These are phyloP conservation scores for Cyberlindnera euphorbiiphila DNA, from an alignment of 805 yeast species.

Conservation along the genomic window DNA sequence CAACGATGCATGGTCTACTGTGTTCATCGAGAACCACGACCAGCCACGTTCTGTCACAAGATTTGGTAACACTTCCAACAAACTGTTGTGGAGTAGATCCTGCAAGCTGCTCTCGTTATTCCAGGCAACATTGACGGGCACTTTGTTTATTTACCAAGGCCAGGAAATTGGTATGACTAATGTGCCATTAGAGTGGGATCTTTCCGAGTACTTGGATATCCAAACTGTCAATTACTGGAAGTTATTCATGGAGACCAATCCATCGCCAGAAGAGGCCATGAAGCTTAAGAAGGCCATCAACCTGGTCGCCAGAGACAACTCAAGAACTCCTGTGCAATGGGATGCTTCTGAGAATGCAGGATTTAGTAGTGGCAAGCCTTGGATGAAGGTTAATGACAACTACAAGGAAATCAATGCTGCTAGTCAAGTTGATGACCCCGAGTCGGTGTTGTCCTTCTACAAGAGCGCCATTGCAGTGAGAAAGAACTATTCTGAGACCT, in stretches of 20 bases:
- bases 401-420: conserved; percentile 46
- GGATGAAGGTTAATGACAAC: conserved; percentile 50
- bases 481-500: conserved; percentile 40
- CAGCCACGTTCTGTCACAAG: conserved; percentile 51
- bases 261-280: conserved; percentile 23
- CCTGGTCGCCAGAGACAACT: conserved; percentile 46
- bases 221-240: conserved; percentile 41
- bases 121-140: conserved; percentile 46
- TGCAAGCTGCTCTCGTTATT: conserved; percentile 47
- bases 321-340: conserved; percentile 59
- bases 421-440: conserved; percentile 40
- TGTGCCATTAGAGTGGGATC: conserved; percentile 39
- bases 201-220: conserved; percentile 49
- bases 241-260: conserved; percentile 27
- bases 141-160: conserved; percentile 55
- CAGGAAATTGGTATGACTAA: conserved; percentile 58
- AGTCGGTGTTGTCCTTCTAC: conserved; percentile 46
- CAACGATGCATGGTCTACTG: conserved; percentile 57
- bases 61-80: conserved; percentile 41
- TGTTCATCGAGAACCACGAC: conserved; percentile 53
- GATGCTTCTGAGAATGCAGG: conserved; percentile 42
- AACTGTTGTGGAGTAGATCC: conserved; percentile 31
- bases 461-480: conserved; percentile 39
- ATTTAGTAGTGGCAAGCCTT: conserved; percentile 45
- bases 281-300: conserved; percentile 32